Evolutionary conservation across 257 asterid genomes (phyloP), one percentile per base, ranked within the genome.

Genomic region (Datura wrightii): DNA sequence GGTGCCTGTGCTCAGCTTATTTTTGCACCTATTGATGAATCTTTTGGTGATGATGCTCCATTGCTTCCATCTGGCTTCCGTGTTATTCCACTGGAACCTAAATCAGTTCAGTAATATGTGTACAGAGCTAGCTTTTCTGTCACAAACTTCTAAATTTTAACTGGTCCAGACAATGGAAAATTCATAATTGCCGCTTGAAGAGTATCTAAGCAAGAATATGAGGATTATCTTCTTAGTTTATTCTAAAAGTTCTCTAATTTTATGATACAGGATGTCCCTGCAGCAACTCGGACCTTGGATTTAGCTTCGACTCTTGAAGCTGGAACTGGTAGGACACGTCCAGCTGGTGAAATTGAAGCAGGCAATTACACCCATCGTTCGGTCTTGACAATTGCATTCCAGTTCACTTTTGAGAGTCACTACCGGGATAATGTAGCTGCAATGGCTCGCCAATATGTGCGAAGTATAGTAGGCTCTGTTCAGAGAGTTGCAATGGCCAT

Each of bases 1-100:
- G 97, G 98, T 59, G 88, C 95, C 41, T 96, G 97, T 83, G 94
- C 98, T 84, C 98, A 97, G 93, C 98, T 97, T 10, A 97, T 97
- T 78, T 97, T 97, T 89, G 97, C 98, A 53, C 97, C 99, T 2
- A 95, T 97, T 15, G 98, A 95, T 60, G 99, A 94, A 85, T 92
- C 98, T 16, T 95, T 97, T 62, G 97, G 97, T 14, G 98, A 97
- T 39, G 99, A 97, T 82, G 98, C 97, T 71, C 96, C 95, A 18
- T 42, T 97, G 89, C 93, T 95, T 52, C 94, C 98, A 11, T 95
- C 98, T 54, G 99, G 99, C 15, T 97, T 97, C 82, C 98, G 95
- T 54, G 97, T 97, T 84, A 97, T 97, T 67, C 98, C 98, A 3
- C 85, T 97, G 88, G 98, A 92, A 78, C 91, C 95, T 82, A 94